phyloP scores from a whole-genome alignment of 2,329 filamentous ascomycete species.

The Talaromyces sp. region DNA sequence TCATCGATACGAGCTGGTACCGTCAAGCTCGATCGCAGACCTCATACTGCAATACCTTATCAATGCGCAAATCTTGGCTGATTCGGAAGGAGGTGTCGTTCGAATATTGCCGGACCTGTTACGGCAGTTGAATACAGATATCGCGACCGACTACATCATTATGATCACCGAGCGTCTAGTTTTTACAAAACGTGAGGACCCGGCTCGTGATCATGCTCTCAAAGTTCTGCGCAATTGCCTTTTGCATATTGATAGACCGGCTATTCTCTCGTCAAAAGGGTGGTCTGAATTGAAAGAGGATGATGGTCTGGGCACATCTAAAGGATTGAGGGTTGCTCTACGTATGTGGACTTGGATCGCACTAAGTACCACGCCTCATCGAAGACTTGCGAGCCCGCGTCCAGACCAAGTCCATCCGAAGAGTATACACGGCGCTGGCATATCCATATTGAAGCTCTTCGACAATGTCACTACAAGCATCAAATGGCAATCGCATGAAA shows the following conservation, averaged over 20 bases:
- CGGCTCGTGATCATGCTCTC: constrained; percentile 22
- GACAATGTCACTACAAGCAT: constrained; percentile 20
- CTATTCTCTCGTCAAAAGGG: constrained; percentile 24
- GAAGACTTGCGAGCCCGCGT: constrained; percentile 23
- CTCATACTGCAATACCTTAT: constrained; percentile 24
- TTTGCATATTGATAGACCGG: constrained; percentile 18
- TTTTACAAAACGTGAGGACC: constrained; percentile 22
- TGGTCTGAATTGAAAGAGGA: constrained; percentile 26
- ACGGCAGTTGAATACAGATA: constrained; percentile 24
- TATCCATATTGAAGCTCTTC: constrained; percentile 29
- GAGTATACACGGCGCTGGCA: constrained; percentile 23
- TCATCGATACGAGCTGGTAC: constrained; percentile 17
- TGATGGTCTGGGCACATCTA: constrained; percentile 12
- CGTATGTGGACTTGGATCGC: constrained; percentile 34
- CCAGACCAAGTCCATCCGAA: constrained; percentile 5
- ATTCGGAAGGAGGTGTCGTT: not conserved
- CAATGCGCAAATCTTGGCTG: not conserved
- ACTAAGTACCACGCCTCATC: constrained; percentile 24
- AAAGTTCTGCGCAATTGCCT: constrained; percentile 32
- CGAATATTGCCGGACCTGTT: constrained; percentile 18
- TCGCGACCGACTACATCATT: constrained; percentile 29
- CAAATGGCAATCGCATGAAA: constrained; percentile 16
- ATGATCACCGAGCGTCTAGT: constrained; percentile 32
- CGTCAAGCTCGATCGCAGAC: constrained; percentile 24
- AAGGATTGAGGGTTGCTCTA: constrained; percentile 24